Evolutionary conservation across 495 filamentous ascomycete species (phyloP), one percentile per base, ranked within the genome.

Genomic region (Umbilicaria muhlenbergii): DNA sequence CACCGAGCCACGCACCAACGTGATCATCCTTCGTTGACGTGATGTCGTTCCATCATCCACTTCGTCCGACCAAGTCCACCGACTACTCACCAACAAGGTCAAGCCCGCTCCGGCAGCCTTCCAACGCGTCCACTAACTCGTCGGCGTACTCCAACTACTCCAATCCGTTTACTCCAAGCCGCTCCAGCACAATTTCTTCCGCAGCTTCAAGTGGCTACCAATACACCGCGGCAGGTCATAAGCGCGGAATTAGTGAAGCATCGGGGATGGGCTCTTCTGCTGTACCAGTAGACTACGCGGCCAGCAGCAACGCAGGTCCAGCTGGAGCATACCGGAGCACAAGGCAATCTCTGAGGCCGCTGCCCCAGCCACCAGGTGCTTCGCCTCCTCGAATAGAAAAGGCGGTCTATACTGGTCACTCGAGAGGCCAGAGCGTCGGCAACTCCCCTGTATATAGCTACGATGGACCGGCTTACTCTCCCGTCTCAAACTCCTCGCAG

Each of bases 121-220:
- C 86, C 5, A 87, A 71, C 41, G 77, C 81, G 17, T 91, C 86
- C 11, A 83, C 81, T 5, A 74, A 66, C 44, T 93, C 86, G 14
- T 87, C 85, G 0, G 70, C 75, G 16, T 87, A 86, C 56, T 86
- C 85, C 11, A 65, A 74, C 50, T 68, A 62, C 32, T 86, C 83
- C 13, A 76, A 72, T 49, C 66, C 70, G 1, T 80, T 76, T 48
- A 69, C 77, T 13, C 67, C 77, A 15, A 83, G 80, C 51, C 76
- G 80, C 36, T 77, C 81, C 38, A 86, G 83, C 56, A 86, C 81
- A 7, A 59, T 78, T 24, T 85, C 84, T n/a, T 89, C 85, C 4
- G 71, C 73, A 50, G 71, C 70, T 10, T 88, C 85, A n/a, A 78
- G 74, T 56, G 64, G 64, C 21, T 73, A 74, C 49, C 63, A 60